phyloP scores from a whole-genome alignment of 352 stramenopile species.

The Poterioochromonas sp. region DNA sequence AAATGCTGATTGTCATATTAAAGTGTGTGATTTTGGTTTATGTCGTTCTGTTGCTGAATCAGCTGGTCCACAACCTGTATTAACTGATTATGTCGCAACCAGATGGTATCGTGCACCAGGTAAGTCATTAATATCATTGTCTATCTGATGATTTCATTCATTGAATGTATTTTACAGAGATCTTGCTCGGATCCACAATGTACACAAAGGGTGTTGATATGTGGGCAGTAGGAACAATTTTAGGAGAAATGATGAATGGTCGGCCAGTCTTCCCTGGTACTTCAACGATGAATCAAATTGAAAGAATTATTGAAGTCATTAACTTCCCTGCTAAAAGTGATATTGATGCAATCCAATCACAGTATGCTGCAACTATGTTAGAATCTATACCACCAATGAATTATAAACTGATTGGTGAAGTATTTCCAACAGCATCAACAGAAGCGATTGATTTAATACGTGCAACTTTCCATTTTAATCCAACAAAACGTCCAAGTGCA shows the following conservation, averaged over 20 bases:
- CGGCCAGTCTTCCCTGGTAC: slow-evolving; percentile 82
- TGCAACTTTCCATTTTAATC: slow-evolving; percentile 54
- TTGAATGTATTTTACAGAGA: slow-evolving; percentile 52
- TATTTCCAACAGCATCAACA: slow-evolving; percentile 70
- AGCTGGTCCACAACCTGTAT: slow-evolving; percentile 53
- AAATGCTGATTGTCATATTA: slow-evolving; percentile 84
- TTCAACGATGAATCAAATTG: slow-evolving; percentile 87
- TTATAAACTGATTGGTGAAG: slow-evolving; percentile 62
- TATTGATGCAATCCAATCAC: slow-evolving; percentile 77
- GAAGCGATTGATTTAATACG: slow-evolving; percentile 77
- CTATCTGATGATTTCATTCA: not conserved
- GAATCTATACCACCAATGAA: slow-evolving; percentile 68
- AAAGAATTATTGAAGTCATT: slow-evolving; percentile 87
- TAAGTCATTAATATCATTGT: not conserved
- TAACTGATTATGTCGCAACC: slow-evolving; percentile 91
- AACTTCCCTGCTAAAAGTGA: slow-evolving; percentile 72
- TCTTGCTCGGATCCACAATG: slow-evolving; percentile 78
- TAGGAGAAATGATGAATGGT: slow-evolving; percentile 82
- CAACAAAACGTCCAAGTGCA: slow-evolving; percentile 48
- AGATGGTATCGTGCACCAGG: slow-evolving; percentile 82
- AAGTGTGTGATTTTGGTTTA: slow-evolving; percentile 91
- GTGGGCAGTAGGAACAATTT: slow-evolving; percentile 82
- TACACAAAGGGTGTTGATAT: slow-evolving; percentile 87
- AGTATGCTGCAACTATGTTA: slow-evolving; percentile 82
- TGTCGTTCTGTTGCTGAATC: slow-evolving; percentile 76